Evolutionary conservation across 2,329 filamentous ascomycete species (phyloP).

Genomic region (Aspergillus puulaauensis): DNA sequence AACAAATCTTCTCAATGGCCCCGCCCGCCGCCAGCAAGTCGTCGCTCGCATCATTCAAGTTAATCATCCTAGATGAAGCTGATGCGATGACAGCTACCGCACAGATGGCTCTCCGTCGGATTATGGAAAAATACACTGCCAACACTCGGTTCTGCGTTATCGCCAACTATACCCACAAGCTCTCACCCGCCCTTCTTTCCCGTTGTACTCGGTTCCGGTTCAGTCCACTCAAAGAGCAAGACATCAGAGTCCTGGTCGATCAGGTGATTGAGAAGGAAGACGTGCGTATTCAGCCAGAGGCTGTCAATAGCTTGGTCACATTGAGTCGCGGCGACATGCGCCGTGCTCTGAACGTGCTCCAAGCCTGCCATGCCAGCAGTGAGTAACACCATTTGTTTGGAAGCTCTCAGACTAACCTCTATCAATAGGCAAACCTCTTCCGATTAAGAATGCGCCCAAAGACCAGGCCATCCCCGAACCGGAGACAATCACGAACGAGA

Average conservation of each 20-base stretch:
- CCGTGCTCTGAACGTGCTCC: constrained; percentile 87
- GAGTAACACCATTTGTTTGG: constrained; percentile 35
- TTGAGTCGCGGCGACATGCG: constrained; percentile 97
- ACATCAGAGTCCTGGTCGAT: constrained; percentile 83
- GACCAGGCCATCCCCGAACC: constrained; percentile 60
- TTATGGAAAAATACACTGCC: constrained; percentile 99
- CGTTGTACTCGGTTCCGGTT: constrained; percentile 94
- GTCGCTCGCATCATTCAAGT: constrained; percentile 75
- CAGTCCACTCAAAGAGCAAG: constrained; percentile 83
- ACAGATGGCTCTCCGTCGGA: constrained; percentile 92
- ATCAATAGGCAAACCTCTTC: constrained; percentile 66
- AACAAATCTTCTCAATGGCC: constrained; percentile 85
- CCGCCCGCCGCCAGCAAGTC: constrained; percentile 46
- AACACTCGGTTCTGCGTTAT: constrained; percentile 99
- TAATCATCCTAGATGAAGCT: constrained; percentile 98
- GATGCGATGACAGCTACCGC: constrained; percentile 99
- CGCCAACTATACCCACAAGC: constrained; percentile 97
- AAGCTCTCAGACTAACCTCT: background rate
- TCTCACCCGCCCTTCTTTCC: constrained; percentile 87
- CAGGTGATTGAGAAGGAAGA: constrained; percentile 84
- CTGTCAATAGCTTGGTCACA: constrained; percentile 77
- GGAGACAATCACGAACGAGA: constrained; percentile 85
- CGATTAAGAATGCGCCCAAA: constrained; percentile 59
- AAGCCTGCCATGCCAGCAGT: constrained; percentile 95
- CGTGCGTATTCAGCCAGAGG: constrained; percentile 78